Evolutionary conservation across 1,139 yeast genomes (phyloP).

Genomic region (Pichia sp.): DNA sequence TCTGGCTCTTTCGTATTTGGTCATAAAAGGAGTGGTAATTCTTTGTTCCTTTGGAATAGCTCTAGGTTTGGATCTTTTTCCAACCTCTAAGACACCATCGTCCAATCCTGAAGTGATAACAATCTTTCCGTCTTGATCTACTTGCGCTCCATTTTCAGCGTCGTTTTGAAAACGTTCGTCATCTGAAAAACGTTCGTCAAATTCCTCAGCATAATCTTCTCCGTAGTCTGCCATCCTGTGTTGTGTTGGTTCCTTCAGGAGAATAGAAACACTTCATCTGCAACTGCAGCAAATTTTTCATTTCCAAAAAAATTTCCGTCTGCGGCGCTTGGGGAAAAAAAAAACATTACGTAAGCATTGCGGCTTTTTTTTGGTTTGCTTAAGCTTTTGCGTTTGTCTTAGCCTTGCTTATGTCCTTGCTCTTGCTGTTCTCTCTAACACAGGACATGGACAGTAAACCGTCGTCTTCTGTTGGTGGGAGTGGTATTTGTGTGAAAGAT

Average conservation of each 20-base stretch:
- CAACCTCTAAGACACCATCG: slow-evolving; percentile 47
- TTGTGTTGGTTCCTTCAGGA: neutral
- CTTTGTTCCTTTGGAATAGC: slow-evolving; percentile 87
- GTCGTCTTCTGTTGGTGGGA: no score
- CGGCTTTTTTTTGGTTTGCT: no score
- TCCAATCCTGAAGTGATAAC: slow-evolving; percentile 46
- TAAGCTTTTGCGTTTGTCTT: no score
- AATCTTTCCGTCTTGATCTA: slow-evolving; percentile 34
- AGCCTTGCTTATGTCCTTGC: no score
- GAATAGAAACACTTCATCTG: no score
- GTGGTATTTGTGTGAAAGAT: no score
- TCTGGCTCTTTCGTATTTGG: slow-evolving; percentile 95
- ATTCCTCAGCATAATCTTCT: slow-evolving; percentile 27
- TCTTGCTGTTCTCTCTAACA: no score
- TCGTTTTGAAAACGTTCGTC: slow-evolving; percentile 34
- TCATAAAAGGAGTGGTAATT: slow-evolving; percentile 96
- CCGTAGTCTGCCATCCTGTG: slow-evolving; percentile 39
- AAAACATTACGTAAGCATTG: no score
- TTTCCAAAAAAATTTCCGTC: no score
- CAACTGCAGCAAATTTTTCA: no score
- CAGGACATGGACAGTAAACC: no score
- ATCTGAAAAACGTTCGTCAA: slow-evolving; percentile 19
- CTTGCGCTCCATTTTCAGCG: slow-evolving; percentile 62
- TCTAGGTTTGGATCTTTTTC: slow-evolving; percentile 56
- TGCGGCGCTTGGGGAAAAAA: no score